These are phyloP conservation scores for Russula virescens DNA, from an alignment of 768 basidiomycete genomes.

Conservation along the genomic window DNA sequence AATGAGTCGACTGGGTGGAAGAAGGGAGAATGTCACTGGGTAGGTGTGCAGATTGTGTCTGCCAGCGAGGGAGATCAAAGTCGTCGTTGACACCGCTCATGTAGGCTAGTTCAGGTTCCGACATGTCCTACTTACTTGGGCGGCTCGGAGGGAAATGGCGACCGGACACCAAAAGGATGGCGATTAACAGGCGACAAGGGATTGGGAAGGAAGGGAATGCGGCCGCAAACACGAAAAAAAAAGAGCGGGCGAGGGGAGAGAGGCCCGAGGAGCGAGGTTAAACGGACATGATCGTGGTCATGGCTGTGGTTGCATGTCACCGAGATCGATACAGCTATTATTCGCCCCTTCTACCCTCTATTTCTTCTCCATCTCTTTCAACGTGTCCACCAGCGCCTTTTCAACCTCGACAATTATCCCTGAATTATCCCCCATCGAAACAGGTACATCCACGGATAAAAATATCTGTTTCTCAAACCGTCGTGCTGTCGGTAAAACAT, in stretches of 20 bases:
- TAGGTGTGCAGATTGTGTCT: constrained; percentile 37
- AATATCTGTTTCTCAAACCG: constrained; percentile 65
- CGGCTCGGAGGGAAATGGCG: constrained; percentile 10
- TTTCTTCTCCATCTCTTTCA: constrained; percentile 35
- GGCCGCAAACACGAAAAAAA: background rate
- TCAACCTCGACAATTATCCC: constrained; percentile 52
- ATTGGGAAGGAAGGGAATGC: background rate
- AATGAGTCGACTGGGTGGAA: constrained; percentile 54
- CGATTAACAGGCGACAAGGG: constrained; percentile 5
- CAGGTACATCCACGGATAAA: constrained; percentile 58
- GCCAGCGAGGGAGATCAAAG: constrained; percentile 65
- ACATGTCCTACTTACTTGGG: constrained; percentile 41
- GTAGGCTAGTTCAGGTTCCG: constrained; percentile 69
- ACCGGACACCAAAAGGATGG: constrained; percentile 16
- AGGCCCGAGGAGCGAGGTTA: constrained; percentile 3
- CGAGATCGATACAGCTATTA: background rate
- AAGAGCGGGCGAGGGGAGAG: background rate
- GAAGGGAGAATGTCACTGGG: constrained; percentile 43
- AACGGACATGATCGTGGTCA: constrained; percentile 4
- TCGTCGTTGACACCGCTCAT: constrained; percentile 75
- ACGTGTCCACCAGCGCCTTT: constrained; percentile 46
- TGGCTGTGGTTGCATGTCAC: background rate
- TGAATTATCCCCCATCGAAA: constrained; percentile 43
- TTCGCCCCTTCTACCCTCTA: constrained; percentile 3
- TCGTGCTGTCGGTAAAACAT: constrained; percentile 41